These are phyloP conservation scores for Vigna mungo DNA, from an alignment of 306 rosid species.

Conservation along the genomic window DNA sequence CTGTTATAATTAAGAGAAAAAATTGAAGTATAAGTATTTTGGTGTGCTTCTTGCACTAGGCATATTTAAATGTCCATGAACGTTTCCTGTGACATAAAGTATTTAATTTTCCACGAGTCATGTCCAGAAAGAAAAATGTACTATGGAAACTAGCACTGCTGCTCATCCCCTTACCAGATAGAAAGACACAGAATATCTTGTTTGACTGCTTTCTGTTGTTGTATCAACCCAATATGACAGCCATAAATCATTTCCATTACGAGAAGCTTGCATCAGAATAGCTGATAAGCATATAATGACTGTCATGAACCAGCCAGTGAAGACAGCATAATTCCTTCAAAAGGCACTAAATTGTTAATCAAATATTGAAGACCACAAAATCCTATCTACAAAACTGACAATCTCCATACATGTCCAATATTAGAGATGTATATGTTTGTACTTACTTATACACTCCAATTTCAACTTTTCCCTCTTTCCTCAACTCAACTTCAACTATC, in stretches of 20 bases:
- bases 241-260: slow-evolving; percentile 98
- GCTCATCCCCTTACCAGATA: slow-evolving; percentile 69
- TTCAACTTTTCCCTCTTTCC: slow-evolving; percentile 93
- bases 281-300: slow-evolving; percentile 79
- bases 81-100: slow-evolving; percentile 9
- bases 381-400: slow-evolving; percentile 12
- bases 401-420: slow-evolving; percentile 10
- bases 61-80: slow-evolving; percentile 31
- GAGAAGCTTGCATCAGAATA: slow-evolving; percentile 93
- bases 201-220: slow-evolving; percentile 57
- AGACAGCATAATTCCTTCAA: slow-evolving; percentile 82
- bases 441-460: slow-evolving; percentile 83
- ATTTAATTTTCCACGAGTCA: slow-evolving; percentile 33
- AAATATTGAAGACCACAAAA: slow-evolving; percentile 20
- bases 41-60: slow-evolving; percentile 31
- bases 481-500: slow-evolving; percentile 72
- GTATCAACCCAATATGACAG: slow-evolving; percentile 95
- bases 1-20: neutral
- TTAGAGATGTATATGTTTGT: slow-evolving; percentile 15
- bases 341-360: slow-evolving; percentile 32
- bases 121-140: slow-evolving; percentile 31
- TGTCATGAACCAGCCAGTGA: slow-evolving; percentile 76
- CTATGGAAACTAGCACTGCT: slow-evolving; percentile 9
- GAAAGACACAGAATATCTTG: slow-evolving; percentile 69
- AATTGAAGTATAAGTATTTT: neutral